A percentile compares a stretch with the other conserved stretches of the same genome.
These are phyloP conservation scores for Talaromyces pinophilus DNA, from an alignment of 2,329 filamentous ascomycete genomes.

Conservation along the genomic window DNA sequence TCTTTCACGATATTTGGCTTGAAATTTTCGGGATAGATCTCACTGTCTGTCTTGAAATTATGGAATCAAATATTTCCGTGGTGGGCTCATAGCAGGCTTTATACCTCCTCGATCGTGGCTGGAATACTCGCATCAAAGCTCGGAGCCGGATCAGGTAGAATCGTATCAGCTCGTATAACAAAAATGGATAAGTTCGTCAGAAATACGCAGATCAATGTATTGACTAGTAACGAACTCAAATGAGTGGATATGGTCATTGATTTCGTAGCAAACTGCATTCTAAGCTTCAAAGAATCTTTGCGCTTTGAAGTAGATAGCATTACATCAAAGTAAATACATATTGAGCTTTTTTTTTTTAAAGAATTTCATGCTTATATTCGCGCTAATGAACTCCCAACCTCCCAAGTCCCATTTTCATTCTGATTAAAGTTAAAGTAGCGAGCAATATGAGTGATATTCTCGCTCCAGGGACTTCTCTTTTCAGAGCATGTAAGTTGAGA, in stretches of 20 bases:
- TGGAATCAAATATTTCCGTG: background rate
- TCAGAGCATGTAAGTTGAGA: background rate
- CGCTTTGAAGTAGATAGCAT: background rate
- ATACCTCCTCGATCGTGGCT: background rate
- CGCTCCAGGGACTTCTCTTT: background rate
- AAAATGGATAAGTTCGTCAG: background rate
- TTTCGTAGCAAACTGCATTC: background rate
- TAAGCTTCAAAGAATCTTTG: background rate
- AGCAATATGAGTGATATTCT: constrained; percentile 5
- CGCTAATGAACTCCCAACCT: background rate
- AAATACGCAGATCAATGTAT: background rate
- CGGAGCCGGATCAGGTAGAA: background rate
- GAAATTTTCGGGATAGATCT: background rate
- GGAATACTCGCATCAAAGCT: background rate
- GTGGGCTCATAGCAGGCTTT: background rate
- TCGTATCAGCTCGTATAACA: background rate
- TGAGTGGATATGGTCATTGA: background rate
- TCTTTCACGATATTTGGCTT: background rate
- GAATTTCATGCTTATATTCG: background rate
- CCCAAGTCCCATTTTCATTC: constrained; percentile 6
- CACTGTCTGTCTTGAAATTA: background rate
- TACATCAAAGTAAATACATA: background rate
- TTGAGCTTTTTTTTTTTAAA: background rate
- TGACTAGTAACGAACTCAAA: background rate
- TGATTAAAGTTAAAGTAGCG: constrained; percentile 4